Percentiles rank a stretch among this genome's conserved stretches.
Evolutionary conservation across 73 alveolate species (phyloP).

Genomic region (Breviolum minutum): DNA sequence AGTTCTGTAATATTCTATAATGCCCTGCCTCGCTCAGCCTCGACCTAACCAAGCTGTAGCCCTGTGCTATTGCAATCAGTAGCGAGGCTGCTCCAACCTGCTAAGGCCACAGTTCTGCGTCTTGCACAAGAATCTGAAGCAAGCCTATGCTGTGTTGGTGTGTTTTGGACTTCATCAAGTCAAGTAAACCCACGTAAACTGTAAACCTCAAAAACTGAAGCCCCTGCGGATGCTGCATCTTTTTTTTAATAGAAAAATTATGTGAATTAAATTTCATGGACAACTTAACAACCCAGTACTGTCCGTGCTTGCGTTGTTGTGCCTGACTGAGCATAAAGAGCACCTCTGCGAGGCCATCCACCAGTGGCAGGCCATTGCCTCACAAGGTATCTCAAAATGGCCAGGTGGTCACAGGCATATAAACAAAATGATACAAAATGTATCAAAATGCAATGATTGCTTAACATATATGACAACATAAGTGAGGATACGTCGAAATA

Average conservation of each 20-base stretch:
- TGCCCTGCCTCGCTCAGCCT: constrained; percentile 73
- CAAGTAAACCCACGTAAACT: background rate
- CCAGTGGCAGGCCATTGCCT: constrained; percentile 74
- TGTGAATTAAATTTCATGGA: background rate
- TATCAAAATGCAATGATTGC: no score
- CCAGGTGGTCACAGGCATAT: no score
- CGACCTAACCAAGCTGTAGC: constrained; percentile 73
- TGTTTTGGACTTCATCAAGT: background rate
- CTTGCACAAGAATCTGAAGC: no score
- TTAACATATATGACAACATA: no score
- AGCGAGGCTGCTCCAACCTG: constrained; percentile 80
- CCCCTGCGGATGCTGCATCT: background rate
- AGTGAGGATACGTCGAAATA: no score
- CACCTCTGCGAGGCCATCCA: constrained; percentile 86
- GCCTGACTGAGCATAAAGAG: constrained; percentile 88
- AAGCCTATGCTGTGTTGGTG: background rate
- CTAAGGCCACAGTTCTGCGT: background rate
- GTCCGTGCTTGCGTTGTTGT: background rate
- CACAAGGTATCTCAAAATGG: background rate
- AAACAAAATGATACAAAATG: no score
- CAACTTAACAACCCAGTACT: no score
- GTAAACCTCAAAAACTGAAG: background rate
- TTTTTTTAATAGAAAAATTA: background rate
- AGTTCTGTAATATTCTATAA: no score
- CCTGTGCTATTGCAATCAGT: constrained; percentile 86